Evolutionary conservation across 2,329 filamentous ascomycete species (phyloP).

Genomic region (Penicillium rolfsii): DNA sequence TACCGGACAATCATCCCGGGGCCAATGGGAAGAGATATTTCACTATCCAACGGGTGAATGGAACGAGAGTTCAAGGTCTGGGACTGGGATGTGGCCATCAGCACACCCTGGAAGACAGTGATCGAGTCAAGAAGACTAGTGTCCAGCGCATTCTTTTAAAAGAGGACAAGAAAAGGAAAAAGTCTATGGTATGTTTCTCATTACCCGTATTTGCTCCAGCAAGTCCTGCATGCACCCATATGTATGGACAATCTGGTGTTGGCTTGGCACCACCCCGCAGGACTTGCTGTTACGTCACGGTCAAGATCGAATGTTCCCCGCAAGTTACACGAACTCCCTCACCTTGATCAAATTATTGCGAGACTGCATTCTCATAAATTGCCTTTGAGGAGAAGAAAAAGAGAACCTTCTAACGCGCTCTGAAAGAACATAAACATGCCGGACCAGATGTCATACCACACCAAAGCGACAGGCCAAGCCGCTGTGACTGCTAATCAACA

Average conservation of each 20-base stretch:
- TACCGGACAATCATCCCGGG: conserved; percentile 53
- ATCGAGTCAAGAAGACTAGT: conserved; percentile 80
- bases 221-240: not conserved
- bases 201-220: conserved; percentile 15
- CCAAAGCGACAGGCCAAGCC: conserved; percentile 72
- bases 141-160: conserved; percentile 68
- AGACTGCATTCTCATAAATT: not conserved
- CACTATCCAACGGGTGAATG: conserved; percentile 77
- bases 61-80: conserved; percentile 73
- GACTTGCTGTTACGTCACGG: conserved; percentile 28
- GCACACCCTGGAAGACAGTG: conserved; percentile 72
- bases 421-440: conserved; percentile 46
- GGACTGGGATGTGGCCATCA: conserved; percentile 73
- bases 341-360: not conserved
- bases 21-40: conserved; percentile 63
- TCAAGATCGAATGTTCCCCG: conserved; percentile 9
- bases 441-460: conserved; percentile 70
- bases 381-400: conserved; percentile 9
- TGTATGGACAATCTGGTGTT: not conserved
- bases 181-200: conserved; percentile 54
- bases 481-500: conserved; percentile 70
- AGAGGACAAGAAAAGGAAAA: conserved; percentile 68
- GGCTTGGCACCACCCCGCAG: conserved; percentile 23
- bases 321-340: not conserved
- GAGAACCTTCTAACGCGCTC: conserved; percentile 15